Evolutionary conservation across 2,329 filamentous ascomycete genomes (phyloP), one percentile per base, ranked within the genome.

Genomic region (Samsoniella hepiali): DNA sequence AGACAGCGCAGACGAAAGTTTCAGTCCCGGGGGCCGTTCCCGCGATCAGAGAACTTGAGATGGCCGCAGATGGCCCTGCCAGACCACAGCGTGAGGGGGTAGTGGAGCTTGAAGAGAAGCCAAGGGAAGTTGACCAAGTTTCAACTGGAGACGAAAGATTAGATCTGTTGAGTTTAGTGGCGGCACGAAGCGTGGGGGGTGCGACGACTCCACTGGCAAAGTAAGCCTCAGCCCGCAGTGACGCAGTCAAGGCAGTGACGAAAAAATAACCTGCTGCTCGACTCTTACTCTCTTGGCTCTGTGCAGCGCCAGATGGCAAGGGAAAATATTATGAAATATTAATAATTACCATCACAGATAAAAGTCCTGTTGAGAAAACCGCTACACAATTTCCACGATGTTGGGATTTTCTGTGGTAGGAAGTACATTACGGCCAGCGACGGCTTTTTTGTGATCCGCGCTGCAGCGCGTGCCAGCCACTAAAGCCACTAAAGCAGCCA

Each of bases 121-220:
- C 49, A 60, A 45, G 58, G 42, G 44, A 54, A 54, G 59, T 55
- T 49, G 50, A 38, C 31, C 34, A 55, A 54, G 34, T 40, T 34
- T 55, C 40, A 62, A 40, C 38, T 47, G 51, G 59, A 55, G 42
- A 62, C 45, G 49, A 40, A 51, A 62, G 59, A 62, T 62, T 55
- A 62, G 50, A 62, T 62, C 59, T 62, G 59, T 62, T 62, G 59
- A 62, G 59, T 40, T 61, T 40, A 44, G 27, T 60, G 40, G 50
- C 59, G 40, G n/a, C 59, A 45, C 57, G 32, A 61, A 54, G 38
- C 58, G 38, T 53, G n/a, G 42, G 22, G 57, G 42, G 45, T 42
- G 42, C 44, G 22, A 34, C 9, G 11, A 27, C 51, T 32, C 27
- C n/a, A 40, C 27, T 38, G 50, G 50, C 2, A 17, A 13, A 54